These are phyloP conservation scores for Entoloma clypeatum DNA, from an alignment of 1,284 basidiomycete species.

Conservation along the genomic window DNA sequence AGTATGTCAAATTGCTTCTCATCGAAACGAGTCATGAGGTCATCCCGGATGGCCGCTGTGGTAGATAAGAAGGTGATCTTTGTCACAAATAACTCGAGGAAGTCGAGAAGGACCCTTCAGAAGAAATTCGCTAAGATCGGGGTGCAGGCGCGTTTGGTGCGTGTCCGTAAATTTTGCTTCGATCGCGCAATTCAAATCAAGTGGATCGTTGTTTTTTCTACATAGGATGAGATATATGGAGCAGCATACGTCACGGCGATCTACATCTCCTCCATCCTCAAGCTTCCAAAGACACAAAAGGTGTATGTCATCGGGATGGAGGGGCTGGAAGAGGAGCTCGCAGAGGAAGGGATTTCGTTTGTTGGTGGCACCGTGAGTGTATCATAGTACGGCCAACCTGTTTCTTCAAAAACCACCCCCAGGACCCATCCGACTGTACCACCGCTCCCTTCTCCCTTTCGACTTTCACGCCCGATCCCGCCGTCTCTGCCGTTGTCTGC, in stretches of 20 bases:
- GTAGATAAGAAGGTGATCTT: slow-evolving; percentile 87
- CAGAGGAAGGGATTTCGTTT: slow-evolving; percentile 75
- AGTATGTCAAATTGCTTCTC: slow-evolving; percentile 51
- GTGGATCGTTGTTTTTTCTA: slow-evolving; percentile 7
- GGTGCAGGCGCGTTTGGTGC: slow-evolving; percentile 79
- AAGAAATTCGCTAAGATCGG: slow-evolving; percentile 89
- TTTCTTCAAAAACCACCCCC: too few relatives aligned
- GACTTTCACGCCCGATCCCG: slow-evolving; percentile 69
- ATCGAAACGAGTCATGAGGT: not conserved
- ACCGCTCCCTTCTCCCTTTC: slow-evolving; percentile 71
- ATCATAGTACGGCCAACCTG: not conserved
- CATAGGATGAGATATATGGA: slow-evolving; percentile 93
- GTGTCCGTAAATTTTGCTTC: slow-evolving; percentile 30
- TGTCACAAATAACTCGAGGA: slow-evolving; percentile 98
- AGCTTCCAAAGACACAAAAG: slow-evolving; percentile 87
- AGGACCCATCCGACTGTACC: slow-evolving; percentile 84
- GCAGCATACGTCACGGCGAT: slow-evolving; percentile 93
- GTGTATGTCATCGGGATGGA: slow-evolving; percentile 95
- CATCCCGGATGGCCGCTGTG: not conserved
- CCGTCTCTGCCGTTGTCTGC: slow-evolving; percentile 88
- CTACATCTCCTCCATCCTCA: slow-evolving; percentile 86
- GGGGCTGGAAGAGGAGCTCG: slow-evolving; percentile 91
- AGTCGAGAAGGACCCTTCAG: slow-evolving; percentile 85
- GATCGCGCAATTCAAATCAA: too few relatives aligned
- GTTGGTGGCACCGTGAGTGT: slow-evolving; percentile 80